These are phyloP conservation scores for Ambrosia artemisiifolia DNA, from an alignment of 129 eudicot genomes.

Conservation along the genomic window DNA sequence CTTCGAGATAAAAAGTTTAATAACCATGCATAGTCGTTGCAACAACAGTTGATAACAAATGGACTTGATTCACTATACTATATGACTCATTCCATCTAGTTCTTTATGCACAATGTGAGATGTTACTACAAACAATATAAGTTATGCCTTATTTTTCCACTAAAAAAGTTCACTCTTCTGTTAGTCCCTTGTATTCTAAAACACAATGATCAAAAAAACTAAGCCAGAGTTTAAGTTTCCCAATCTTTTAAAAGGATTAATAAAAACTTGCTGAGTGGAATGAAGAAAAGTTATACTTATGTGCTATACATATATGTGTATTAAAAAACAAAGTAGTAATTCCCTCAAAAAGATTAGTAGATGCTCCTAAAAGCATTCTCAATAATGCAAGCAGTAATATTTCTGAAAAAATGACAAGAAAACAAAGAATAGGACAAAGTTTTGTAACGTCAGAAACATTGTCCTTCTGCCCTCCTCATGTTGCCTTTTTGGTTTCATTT, in stretches of 20 bases:
- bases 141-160: neutral
- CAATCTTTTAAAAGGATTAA: neutral
- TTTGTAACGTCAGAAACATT: conserved; percentile 44
- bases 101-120: neutral
- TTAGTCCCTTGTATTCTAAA: too few species aligned
- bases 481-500: conserved; percentile 36
- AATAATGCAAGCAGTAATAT: conserved; percentile 40
- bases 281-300: neutral
- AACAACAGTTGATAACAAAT: neutral
- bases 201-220: too few species aligned
- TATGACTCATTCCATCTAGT: neutral
- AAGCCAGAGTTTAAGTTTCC: too few species aligned
- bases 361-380: conserved; percentile 36
- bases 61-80: neutral
- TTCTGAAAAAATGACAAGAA: conserved; percentile 25
- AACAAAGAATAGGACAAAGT: conserved; percentile 68
- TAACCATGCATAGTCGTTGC: neutral
- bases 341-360: conserved; percentile 17
- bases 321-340: conserved; percentile 22
- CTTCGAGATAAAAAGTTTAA: too few species aligned
- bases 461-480: conserved; percentile 35
- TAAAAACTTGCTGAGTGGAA: neutral
- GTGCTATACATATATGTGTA: neutral
- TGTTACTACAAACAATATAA: neutral
- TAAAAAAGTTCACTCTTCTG: neutral